Evolutionary conservation across 139 green algal species (phyloP).

Genomic region (Picochlorum sp.): DNA sequence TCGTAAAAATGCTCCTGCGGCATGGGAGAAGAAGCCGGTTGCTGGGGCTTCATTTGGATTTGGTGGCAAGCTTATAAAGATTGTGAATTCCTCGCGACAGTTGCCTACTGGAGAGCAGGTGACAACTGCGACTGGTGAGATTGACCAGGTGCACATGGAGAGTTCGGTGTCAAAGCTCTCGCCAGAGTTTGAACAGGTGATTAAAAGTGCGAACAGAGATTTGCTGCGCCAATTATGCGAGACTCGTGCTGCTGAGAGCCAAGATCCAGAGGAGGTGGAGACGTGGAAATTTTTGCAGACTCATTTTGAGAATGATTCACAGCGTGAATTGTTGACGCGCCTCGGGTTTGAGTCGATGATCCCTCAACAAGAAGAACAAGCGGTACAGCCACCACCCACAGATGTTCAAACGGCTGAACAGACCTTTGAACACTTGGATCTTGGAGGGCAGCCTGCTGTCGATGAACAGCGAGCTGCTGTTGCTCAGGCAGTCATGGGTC

Average conservation of each 20-base stretch:
- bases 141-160: constrained; percentile 44
- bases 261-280: constrained; percentile 65
- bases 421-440: constrained; percentile 14
- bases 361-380: constrained; percentile 15
- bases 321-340: constrained; percentile 61
- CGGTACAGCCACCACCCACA: background rate
- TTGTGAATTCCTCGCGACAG: constrained; percentile 47
- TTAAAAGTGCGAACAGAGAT: constrained; percentile 53
- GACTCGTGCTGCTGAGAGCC: constrained; percentile 1
- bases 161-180: constrained; percentile 30
- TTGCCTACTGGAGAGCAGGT: constrained; percentile 22
- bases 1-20: constrained; percentile 46
- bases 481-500: background rate
- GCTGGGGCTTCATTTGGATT: constrained; percentile 75
- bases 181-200: constrained; percentile 62
- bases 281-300: constrained; percentile 87
- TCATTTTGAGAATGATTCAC: constrained; percentile 83
- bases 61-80: constrained; percentile 63
- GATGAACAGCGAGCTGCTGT: background rate
- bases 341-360: constrained; percentile 78
- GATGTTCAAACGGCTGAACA: no score
- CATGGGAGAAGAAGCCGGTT: constrained; percentile 76
- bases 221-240: constrained; percentile 68
- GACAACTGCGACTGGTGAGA: constrained; percentile 12
- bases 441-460: constrained; percentile 10